phyloP scores from a whole-genome alignment of 2,329 filamentous ascomycete species.

The Calonectria henricotiae region DNA sequence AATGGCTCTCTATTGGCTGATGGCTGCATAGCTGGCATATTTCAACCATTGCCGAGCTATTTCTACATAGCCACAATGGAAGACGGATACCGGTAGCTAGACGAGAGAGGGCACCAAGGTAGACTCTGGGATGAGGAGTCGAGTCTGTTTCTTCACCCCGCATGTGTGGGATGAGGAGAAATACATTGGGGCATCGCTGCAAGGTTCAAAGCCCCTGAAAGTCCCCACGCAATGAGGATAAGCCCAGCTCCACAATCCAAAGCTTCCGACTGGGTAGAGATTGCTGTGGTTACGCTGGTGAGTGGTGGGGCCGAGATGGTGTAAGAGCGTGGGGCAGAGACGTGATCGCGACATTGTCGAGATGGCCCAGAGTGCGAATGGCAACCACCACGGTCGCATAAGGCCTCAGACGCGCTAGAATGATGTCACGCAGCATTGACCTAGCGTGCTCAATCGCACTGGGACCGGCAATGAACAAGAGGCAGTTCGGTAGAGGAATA shows the following conservation, averaged over 20 bases:
- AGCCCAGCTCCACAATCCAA: conserved; percentile 12
- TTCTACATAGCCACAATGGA: background rate
- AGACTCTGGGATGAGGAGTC: background rate
- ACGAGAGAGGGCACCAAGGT: background rate
- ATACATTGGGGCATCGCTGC: background rate
- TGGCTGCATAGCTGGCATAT: background rate
- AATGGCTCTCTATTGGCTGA: conserved; percentile 14
- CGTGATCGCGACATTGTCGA: conserved; percentile 44
- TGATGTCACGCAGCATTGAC: conserved; percentile 43
- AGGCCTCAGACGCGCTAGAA: conserved; percentile 29
- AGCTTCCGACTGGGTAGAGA: conserved; percentile 24
- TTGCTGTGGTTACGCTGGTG: background rate
- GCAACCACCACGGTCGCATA: conserved; percentile 26
- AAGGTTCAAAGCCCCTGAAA: conserved; percentile 14
- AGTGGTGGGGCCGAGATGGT: conserved; percentile 47
- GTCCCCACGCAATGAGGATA: conserved; percentile 7
- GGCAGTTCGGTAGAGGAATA: conserved; percentile 24
- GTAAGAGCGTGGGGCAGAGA: conserved; percentile 48
- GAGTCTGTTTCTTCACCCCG: conserved; percentile 8
- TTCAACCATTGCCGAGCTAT: background rate
- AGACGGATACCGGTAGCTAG: background rate
- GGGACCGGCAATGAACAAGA: conserved; percentile 33
- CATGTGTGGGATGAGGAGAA: conserved; percentile 23
- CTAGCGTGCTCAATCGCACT: conserved; percentile 42
- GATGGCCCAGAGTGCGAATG: conserved; percentile 34